Evolutionary conservation across 2,329 filamentous ascomycete species (phyloP).

Genomic region (Ciborinia camelliae): DNA sequence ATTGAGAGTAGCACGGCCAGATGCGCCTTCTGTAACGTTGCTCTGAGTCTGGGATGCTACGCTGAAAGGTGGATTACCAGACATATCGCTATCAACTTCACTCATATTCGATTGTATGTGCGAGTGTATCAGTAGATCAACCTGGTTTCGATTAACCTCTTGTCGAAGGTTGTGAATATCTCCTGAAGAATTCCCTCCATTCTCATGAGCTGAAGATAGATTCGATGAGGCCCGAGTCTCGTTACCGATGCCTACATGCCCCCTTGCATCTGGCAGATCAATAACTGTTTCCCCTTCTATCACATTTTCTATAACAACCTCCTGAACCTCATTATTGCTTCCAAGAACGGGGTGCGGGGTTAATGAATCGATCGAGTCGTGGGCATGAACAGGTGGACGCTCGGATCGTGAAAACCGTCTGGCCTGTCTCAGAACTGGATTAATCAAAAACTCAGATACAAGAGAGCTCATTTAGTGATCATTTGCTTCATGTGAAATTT

Average conservation of each 20-base stretch:
- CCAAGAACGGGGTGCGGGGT: slow-evolving; percentile 24
- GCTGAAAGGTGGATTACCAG: slow-evolving; percentile 31
- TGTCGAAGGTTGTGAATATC: not conserved
- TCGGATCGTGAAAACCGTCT: slow-evolving; percentile 54
- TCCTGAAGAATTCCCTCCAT: not conserved
- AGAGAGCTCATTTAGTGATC: slow-evolving; percentile 54
- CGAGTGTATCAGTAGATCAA: not conserved
- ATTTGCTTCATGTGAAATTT: slow-evolving; percentile 23
- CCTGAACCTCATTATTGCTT: slow-evolving; percentile 19
- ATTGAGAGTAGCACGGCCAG: slow-evolving; percentile 16
- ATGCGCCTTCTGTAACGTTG: slow-evolving; percentile 24
- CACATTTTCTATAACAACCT: slow-evolving; percentile 28
- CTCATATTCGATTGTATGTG: slow-evolving; percentile 23
- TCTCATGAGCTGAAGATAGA: slow-evolving; percentile 32
- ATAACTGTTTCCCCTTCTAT: not conserved
- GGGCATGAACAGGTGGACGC: slow-evolving; percentile 37
- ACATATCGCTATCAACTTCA: slow-evolving; percentile 30
- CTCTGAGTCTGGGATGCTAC: slow-evolving; percentile 30
- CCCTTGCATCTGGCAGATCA: not conserved
- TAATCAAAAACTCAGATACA: slow-evolving; percentile 63
- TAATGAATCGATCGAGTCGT: slow-evolving; percentile 38
- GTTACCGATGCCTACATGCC: not conserved
- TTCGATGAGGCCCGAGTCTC: slow-evolving; percentile 15
- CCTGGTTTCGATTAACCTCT: not conserved
- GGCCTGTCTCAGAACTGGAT: slow-evolving; percentile 63